phyloP scores from a whole-genome alignment of 805 yeast genomes.

The Allodekkera sacchari region DNA sequence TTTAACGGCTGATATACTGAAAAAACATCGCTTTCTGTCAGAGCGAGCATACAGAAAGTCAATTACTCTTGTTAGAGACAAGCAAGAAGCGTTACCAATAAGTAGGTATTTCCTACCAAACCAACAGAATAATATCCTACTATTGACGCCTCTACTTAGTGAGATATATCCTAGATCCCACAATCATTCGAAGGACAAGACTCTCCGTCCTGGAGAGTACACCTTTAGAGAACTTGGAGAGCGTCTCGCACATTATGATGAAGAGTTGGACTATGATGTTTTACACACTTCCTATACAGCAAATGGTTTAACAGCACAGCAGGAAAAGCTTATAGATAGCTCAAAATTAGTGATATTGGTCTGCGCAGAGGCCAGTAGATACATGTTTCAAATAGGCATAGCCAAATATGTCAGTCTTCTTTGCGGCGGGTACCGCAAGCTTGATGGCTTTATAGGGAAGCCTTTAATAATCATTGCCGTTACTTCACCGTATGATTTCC shows the following conservation, averaged over 20 bases:
- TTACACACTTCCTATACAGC: conserved; percentile 53
- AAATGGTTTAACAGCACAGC: conserved; percentile 45
- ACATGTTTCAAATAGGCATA: conserved; percentile 54
- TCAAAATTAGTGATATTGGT: conserved; percentile 44
- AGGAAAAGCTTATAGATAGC: conserved; percentile 44
- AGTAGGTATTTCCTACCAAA: conserved; percentile 28
- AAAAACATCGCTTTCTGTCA: conserved; percentile 35
- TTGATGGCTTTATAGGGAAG: conserved; percentile 31
- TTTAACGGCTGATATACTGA: conserved; percentile 26
- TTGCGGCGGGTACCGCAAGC: conserved; percentile 34
- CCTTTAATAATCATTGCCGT: conserved; percentile 55
- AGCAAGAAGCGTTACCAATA: conserved; percentile 41
- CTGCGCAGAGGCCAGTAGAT: conserved; percentile 51
- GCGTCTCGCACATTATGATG: conserved; percentile 29
- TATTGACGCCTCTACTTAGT: conserved; percentile 28
- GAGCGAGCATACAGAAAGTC: conserved; percentile 40
- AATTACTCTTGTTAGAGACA: conserved; percentile 47
- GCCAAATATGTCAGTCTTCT: conserved; percentile 48
- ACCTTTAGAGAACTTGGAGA: conserved; percentile 46
- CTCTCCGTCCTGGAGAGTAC: conserved; percentile 33
- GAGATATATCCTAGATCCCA: conserved; percentile 25
- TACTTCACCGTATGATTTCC: conserved; percentile 54
- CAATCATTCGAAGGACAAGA: not conserved
- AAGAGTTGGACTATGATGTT: conserved; percentile 32
- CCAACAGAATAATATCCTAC: conserved; percentile 18